Conservation (phyloP, 1,284 basidiomycete species). For the Mycena citricolor region DNA sequence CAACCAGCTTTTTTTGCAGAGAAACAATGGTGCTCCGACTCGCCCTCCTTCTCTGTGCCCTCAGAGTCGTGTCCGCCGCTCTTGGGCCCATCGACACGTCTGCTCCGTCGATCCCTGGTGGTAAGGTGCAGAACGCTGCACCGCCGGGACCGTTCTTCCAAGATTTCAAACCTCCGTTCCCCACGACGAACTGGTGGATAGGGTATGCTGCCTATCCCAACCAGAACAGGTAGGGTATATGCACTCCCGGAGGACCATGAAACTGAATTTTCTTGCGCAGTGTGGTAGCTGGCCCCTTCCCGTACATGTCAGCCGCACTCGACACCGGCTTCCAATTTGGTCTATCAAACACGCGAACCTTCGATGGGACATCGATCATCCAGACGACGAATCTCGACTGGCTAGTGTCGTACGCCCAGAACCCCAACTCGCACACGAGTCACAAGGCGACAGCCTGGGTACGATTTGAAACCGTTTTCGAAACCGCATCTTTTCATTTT, state of each 20-base stretch:
- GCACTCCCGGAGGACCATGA: conserved; percentile 6
- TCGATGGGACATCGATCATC: conserved; percentile 34
- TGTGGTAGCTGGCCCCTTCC: conserved; percentile 33
- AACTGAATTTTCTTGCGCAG: conserved; percentile 16
- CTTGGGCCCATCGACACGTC: conserved; percentile 34
- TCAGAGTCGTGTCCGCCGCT: conserved; percentile 18
- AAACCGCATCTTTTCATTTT: background rate
- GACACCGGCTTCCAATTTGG: conserved; percentile 32
- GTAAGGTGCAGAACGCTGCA: conserved; percentile 29
- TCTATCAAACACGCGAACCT: conserved; percentile 31
- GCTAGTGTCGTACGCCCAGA: conserved; percentile 33
- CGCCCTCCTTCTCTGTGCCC: no score
- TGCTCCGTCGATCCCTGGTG: conserved; percentile 30
- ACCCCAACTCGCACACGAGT: conserved; percentile 29
- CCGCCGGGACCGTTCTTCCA: conserved; percentile 36
- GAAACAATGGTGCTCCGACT: no score
- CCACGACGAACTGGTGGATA: conserved; percentile 38
- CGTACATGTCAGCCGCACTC: conserved; percentile 31
- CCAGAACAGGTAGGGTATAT: conserved; percentile 29
- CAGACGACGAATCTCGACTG: conserved; percentile 34
- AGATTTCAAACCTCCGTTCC: conserved; percentile 33
- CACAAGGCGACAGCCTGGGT: conserved; percentile 36
- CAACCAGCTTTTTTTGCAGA: no score
- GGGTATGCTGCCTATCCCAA: conserved; percentile 30
- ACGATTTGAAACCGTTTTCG: background rate